Evolutionary conservation across 192 early-diverging fungal genomes (phyloP).

Genomic region (Chytriomyces confervae): DNA sequence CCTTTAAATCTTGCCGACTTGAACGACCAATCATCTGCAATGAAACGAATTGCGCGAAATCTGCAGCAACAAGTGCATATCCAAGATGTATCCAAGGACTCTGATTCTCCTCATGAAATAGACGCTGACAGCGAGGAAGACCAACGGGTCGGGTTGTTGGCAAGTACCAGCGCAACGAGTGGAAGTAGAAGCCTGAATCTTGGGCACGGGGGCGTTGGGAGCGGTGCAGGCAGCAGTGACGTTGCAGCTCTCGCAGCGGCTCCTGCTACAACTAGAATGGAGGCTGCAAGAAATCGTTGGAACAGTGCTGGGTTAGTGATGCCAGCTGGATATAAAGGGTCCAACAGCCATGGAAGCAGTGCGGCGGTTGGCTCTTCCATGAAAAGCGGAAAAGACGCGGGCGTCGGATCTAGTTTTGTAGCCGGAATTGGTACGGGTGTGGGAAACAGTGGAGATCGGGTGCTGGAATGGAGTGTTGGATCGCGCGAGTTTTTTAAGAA

Average conservation of each 20-base stretch:
- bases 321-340: slow-evolving; percentile 6
- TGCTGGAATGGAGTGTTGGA: neutral
- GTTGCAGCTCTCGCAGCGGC: neutral
- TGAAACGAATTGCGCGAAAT: too few relatives aligned
- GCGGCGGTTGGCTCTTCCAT: neutral
- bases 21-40: too few relatives aligned
- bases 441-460: neutral
- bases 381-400: neutral
- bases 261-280: neutral
- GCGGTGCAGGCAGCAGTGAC: neutral
- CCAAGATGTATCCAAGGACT: too few relatives aligned
- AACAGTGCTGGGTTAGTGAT: slow-evolving; percentile 23
- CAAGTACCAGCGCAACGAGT: slow-evolving; percentile 20
- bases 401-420: neutral
- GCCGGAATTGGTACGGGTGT: neutral
- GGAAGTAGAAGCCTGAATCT: slow-evolving; percentile 18
- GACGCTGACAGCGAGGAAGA: too few relatives aligned
- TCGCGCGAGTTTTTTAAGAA: neutral
- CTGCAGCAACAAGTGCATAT: too few relatives aligned
- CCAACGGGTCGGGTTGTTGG: neutral
- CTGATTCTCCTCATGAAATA: too few relatives aligned
- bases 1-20: too few relatives aligned
- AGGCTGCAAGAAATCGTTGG: slow-evolving; percentile 22
- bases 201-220: neutral
- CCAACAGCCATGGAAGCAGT: neutral